phyloP scores from a whole-genome alignment of 1,284 basidiomycete species.

The Pterulicium gracile region DNA sequence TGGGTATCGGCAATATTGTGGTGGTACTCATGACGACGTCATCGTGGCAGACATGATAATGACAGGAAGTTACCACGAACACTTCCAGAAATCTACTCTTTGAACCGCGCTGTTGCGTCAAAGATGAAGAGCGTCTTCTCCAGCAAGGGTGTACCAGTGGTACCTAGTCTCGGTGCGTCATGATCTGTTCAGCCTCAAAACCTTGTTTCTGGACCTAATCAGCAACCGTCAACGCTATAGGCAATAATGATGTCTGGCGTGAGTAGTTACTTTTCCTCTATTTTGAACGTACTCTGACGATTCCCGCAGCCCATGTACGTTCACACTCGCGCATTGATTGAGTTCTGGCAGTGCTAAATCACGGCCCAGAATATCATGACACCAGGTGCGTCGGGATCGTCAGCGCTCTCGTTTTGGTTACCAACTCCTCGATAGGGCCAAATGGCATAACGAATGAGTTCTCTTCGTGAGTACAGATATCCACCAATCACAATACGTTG shows the following conservation, averaged over 20 bases:
- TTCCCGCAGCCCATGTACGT: constrained; percentile 48
- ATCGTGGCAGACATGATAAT: constrained; percentile 72
- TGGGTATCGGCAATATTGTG: not conserved
- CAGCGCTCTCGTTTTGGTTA: constrained; percentile 19
- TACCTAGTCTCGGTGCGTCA: constrained; percentile 69
- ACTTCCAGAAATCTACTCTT: constrained; percentile 67
- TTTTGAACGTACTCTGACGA: constrained; percentile 9
- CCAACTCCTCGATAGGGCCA: constrained; percentile 41
- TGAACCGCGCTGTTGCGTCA: constrained; percentile 59
- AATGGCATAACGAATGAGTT: constrained; percentile 73
- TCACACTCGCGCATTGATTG: constrained; percentile 7
- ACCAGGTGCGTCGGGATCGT: constrained; percentile 32
- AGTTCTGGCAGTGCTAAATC: no score
- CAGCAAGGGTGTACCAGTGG: constrained; percentile 64
- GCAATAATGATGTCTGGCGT: constrained; percentile 88
- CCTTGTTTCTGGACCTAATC: no score
- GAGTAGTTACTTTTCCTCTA: constrained; percentile 22
- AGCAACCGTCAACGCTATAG: no score
- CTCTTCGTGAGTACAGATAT: constrained; percentile 40
- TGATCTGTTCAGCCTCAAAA: no score
- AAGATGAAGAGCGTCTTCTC: constrained; percentile 67
- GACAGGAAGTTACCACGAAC: constrained; percentile 76
- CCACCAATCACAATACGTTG: no score
- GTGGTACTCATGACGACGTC: not conserved
- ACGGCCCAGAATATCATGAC: constrained; percentile 48